phyloP scores from a whole-genome alignment of 1,139 yeast species.

The Blastobotrys persicus region DNA sequence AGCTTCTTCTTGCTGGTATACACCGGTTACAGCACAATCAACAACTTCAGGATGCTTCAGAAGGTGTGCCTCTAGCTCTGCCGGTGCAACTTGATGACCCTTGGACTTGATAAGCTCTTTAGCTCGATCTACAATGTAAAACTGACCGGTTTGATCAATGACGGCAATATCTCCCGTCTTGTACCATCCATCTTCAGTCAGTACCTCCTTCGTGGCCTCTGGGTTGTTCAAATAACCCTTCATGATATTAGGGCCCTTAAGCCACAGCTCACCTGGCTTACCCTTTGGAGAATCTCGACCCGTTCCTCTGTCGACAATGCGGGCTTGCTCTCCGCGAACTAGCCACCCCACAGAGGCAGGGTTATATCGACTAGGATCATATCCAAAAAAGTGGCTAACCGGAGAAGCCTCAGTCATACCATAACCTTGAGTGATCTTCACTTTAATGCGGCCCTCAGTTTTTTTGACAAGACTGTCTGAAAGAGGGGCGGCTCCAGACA shows the following conservation, averaged over 20 bases:
- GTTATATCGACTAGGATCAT: conserved; percentile 23
- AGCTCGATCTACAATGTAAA: conserved; percentile 67
- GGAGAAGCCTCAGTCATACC: conserved; percentile 58
- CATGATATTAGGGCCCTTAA: conserved; percentile 72
- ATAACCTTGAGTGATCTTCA: conserved; percentile 56
- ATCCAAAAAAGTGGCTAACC: conserved; percentile 28
- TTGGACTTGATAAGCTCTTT: conserved; percentile 80
- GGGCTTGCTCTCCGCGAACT: conserved; percentile 44
- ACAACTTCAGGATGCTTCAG: conserved; percentile 43
- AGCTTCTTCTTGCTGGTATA: conserved; percentile 32
- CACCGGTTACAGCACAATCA: conserved; percentile 41
- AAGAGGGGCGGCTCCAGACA: conserved; percentile 43
- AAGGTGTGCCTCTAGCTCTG: conserved; percentile 66
- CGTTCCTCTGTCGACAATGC: conserved; percentile 42
- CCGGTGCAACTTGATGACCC: conserved; percentile 83
- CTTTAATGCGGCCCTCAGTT: conserved; percentile 27
- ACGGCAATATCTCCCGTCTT: conserved; percentile 75
- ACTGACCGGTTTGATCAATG: conserved; percentile 51
- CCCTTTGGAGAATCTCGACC: conserved; percentile 49
- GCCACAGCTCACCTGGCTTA: conserved; percentile 56
- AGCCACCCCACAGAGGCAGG: conserved; percentile 48
- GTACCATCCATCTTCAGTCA: conserved; percentile 70
- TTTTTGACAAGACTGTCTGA: conserved; percentile 30
- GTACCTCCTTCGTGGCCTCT: conserved; percentile 49
- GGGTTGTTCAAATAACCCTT: conserved; percentile 57